Base-by-base conservation (phyloP, 1,139 yeast species). In the Pichia sp. region DNA sequence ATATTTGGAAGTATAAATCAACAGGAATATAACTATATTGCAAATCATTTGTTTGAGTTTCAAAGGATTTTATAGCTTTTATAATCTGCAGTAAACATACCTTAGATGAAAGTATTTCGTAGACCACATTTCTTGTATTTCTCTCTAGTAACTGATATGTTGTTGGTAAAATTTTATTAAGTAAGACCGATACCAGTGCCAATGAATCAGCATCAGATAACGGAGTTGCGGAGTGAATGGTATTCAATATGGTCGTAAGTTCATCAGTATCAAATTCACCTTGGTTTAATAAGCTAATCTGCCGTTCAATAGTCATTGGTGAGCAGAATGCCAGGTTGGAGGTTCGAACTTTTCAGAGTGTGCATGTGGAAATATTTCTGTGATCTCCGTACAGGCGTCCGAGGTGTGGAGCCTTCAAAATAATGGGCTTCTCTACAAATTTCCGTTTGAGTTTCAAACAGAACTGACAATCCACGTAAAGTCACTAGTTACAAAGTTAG, bases 131-230 rank as follows among this genome's bases (percentile, higher is more conserved):
- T 22, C 39, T 36, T 0, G 35, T 26, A 6, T 31, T 23, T 7
- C 23, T n/a, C 26, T 42, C 44, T 10, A 44, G 5, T 8, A 49
- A 36, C 4, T n/a, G 2, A 22, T 43, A 49, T 3, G 49, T 39
- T 21, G 45, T 42, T 2, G 52, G 52, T 22, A 48, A 34, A 4
- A 38, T 38, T 20, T 24, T 31, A 5, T 40, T 22, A 4, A 49
- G 22, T 9, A 49, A 14, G 12, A 25, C 26, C 2, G 45, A 39
- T 10, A 46, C 28, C 10, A 44, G 24, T n/a, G 26, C 24, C 10
- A 44, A 30, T 6, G 31, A 14, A 24, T 44, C 39, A 6, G 43
- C 2, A 15, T 41, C 44, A 6, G 41, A 35, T 4, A 44, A 24
- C 7, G 38, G 37, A 8, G 7, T 10, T 15, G 35, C 36, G 4